These are phyloP conservation scores for Aspergillus proliferans DNA, from an alignment of 2,329 filamentous ascomycete genomes.

Conservation along the genomic window DNA sequence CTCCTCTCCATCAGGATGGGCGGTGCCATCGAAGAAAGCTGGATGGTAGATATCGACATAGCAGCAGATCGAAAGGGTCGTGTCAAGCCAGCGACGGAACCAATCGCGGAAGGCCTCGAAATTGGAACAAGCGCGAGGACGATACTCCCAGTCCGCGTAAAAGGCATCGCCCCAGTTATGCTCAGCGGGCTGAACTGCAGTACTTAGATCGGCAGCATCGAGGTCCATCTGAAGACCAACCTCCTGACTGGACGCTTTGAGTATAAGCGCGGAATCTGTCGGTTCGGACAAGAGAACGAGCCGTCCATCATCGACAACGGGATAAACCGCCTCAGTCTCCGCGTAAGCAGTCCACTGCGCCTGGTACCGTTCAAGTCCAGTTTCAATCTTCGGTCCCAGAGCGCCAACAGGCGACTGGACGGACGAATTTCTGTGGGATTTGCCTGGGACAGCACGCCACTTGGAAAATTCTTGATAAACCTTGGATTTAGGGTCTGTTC, in stretches of 20 bases:
- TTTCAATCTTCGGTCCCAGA: not conserved
- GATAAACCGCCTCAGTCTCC: slow-evolving; percentile 10
- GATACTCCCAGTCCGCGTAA: slow-evolving; percentile 20
- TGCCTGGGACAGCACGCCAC: slow-evolving; percentile 2
- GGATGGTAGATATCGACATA: slow-evolving; percentile 22
- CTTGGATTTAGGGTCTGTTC: slow-evolving; percentile 16
- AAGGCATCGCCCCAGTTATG: slow-evolving; percentile 9
- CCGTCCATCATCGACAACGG: slow-evolving; percentile 8
- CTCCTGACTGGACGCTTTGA: slow-evolving; percentile 1
- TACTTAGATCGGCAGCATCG: not conserved
- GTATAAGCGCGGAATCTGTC: slow-evolving; percentile 4
- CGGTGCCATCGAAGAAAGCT: slow-evolving; percentile 28
- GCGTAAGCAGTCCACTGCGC: slow-evolving; percentile 11
- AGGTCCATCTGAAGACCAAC: not conserved
- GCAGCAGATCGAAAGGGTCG: slow-evolving; percentile 9
- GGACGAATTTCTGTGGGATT: not conserved
- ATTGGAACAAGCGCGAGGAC: slow-evolving; percentile 11
- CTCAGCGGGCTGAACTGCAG: not conserved
- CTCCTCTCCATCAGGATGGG: slow-evolving; percentile 22
- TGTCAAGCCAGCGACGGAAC: slow-evolving; percentile 20
- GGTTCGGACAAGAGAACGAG: slow-evolving; percentile 8
- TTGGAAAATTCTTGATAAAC: slow-evolving; percentile 13
- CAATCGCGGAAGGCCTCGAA: slow-evolving; percentile 9
- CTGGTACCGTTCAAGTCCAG: not conserved
- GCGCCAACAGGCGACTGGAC: not conserved